These are phyloP conservation scores for Erodium texanum DNA, from an alignment of 441 rosid species.

Conservation along the genomic window DNA sequence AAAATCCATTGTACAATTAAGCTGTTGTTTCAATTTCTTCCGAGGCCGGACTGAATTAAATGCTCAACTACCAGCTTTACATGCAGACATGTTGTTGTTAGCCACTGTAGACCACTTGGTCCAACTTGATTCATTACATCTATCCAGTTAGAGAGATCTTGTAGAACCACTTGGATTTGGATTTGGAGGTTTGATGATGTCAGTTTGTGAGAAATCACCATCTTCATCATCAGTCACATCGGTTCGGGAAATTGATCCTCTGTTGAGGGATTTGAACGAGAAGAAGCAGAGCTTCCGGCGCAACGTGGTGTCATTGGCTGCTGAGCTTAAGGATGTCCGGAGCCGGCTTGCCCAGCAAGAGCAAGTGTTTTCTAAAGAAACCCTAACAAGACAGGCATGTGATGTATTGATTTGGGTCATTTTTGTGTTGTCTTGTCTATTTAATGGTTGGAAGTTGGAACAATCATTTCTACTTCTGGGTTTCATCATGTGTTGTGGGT, in stretches of 20 bases:
- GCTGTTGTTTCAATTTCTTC: constrained; percentile 2
- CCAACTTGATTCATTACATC: constrained; percentile 4
- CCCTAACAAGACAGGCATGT: constrained; percentile 67
- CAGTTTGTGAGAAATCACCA: constrained; percentile 24
- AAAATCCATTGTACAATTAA: neutral
- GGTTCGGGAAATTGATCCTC: constrained; percentile 56
- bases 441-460: constrained; percentile 6
- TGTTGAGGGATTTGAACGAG: constrained; percentile 82
- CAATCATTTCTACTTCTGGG: constrained; percentile 17
- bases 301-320: constrained; percentile 82
- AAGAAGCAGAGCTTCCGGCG: constrained; percentile 77
- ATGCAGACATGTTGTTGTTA: too few relatives aligned
- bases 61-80: constrained; percentile 26
- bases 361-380: constrained; percentile 60
- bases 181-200: constrained; percentile 4
- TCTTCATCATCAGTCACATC: constrained; percentile 15
- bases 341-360: constrained; percentile 60
- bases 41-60: constrained; percentile 25
- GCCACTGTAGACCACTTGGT: neutral
- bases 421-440: neutral
- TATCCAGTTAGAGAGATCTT: constrained; percentile 20
- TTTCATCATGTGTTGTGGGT: neutral
- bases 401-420: constrained; percentile 10
- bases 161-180: neutral
- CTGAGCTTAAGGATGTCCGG: constrained; percentile 74